Conservation (phyloP, 2,329 filamentous ascomycete genomes). For the Neofusicoccum kwambonambiense region DNA sequence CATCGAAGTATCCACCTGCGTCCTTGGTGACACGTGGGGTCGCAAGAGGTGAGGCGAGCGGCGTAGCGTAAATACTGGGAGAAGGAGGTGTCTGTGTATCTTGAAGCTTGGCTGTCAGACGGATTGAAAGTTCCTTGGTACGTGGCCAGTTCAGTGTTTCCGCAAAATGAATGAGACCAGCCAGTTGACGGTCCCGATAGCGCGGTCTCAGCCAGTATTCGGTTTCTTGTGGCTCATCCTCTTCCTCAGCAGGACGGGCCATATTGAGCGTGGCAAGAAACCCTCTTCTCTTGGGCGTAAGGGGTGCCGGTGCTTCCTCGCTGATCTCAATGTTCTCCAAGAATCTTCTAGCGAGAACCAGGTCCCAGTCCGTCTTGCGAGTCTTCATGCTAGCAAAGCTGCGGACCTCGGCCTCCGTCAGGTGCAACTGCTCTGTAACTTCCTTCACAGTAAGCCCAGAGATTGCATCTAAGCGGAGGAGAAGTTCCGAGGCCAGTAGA, state of each 20-base stretch:
- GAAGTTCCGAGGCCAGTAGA: conserved; percentile 53
- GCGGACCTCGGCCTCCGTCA: conserved; percentile 45
- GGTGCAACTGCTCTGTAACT: conserved; percentile 38
- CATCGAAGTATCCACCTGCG: conserved; percentile 37
- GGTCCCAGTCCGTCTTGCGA: conserved; percentile 57
- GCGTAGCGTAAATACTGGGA: conserved; percentile 38
- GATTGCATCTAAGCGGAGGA: conserved; percentile 54
- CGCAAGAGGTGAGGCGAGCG: conserved; percentile 27
- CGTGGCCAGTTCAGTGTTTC: conserved; percentile 51
- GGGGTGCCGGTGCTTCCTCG: conserved; percentile 24
- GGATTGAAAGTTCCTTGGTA: conserved; percentile 36
- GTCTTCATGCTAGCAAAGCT: conserved; percentile 48
- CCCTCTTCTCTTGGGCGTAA: conserved; percentile 27
- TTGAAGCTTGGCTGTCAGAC: conserved; percentile 38
- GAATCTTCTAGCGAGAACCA: conserved; percentile 54
- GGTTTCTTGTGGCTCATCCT: conserved; percentile 14
- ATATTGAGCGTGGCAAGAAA: conserved; percentile 31
- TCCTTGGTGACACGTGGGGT: conserved; percentile 33
- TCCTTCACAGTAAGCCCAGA: conserved; percentile 29
- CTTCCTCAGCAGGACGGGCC: conserved; percentile 23
- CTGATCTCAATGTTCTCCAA: conserved; percentile 51
- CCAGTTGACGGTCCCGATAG: conserved; percentile 43
- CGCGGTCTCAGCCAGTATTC: conserved; percentile 26
- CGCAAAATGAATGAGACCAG: conserved; percentile 53
- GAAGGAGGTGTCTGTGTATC: conserved; percentile 19